Evolutionary conservation across 179 eudicot genomes (phyloP), one percentile per base, ranked within the genome.

Genomic region (Amaranthus tricolor): DNA sequence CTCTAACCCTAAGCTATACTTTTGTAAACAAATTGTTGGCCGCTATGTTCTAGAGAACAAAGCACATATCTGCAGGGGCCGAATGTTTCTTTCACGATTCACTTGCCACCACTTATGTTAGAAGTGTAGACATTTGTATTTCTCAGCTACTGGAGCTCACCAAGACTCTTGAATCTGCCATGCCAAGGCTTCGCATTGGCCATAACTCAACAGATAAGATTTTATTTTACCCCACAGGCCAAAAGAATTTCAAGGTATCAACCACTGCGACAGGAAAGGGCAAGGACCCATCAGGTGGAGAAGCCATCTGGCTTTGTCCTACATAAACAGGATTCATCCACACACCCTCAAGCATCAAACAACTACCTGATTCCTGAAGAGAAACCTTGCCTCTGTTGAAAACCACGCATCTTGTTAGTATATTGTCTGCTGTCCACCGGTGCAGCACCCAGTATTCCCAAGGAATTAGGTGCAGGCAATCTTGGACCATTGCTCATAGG

Each of bases 401-500:
- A 76, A 60, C 87, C 88, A 62, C 89, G 96, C 76, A 68, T 79
- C 68, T 85, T 89, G 67, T 83, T 86, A 72, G 67, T 61, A 21
- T 72, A 78, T 6, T 83, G 85, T 78, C 89, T 85, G 75, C 71
- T 83, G 73, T 90, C 92, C 57, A 89, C 60, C n/a, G 99, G 99
- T 47, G 90, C 94, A 57, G 98, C 85, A 54, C 99, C 98, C 71
- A 93, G 90, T 78, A 96, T 93, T 44, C 99, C 99, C 43, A 79
- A 78, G 24, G 89, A 76, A 74, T 83, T 86, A 43, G 93, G 82
- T 44, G 89, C 84, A 7, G 91, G 86, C 67, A 85, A 40, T 59
- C 88, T 82, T 15, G 84, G 70, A 31, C 86, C 87, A 74, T 87
- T 90, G 71, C 55, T 84, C 11, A 68, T 59, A 68, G 92, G 83